Percentiles rank a stretch among this genome's conserved stretches.
Conservation (phyloP, 176 grass and related monocot species). For the Themeda triandra region DNA sequence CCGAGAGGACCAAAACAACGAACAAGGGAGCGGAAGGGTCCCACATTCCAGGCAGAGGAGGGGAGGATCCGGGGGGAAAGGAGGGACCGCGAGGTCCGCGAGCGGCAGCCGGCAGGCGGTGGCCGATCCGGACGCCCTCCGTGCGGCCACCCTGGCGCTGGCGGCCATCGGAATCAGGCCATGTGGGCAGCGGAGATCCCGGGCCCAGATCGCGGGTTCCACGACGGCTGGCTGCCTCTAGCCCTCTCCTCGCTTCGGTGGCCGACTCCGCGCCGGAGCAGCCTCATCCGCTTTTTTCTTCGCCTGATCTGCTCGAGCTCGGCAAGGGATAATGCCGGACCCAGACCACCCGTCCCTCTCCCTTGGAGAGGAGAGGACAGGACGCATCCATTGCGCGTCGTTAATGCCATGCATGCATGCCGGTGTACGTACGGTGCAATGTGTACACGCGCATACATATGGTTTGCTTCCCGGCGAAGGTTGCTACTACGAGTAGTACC, state of each 20-base stretch:
- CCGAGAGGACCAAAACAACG: neutral
- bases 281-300: conserved; percentile 26
- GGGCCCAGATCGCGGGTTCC: conserved; percentile 4
- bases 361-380: neutral
- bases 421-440: neutral
- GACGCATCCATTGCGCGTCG: neutral
- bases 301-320: neutral
- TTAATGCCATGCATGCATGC: conserved; percentile 11
- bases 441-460: neutral
- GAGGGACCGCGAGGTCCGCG: too few relatives aligned
- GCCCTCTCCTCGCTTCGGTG: conserved; percentile 55
- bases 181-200: conserved; percentile 16
- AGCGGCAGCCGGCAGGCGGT: neutral
- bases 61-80: too few relatives aligned
- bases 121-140: neutral
- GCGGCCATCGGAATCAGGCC: neutral
- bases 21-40: too few relatives aligned
- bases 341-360: neutral
- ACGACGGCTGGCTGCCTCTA: too few relatives aligned
- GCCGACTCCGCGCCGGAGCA: conserved; percentile 44
- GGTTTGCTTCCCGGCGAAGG: neutral
- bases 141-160: neutral
- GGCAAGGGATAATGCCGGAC: neutral
- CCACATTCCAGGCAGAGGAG: too few relatives aligned
- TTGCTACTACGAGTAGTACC: neutral